Evolutionary conservation across 1,139 yeast species (phyloP), one percentile per base, ranked within the genome.

Genomic region (Blastobotrys ciferrii): DNA sequence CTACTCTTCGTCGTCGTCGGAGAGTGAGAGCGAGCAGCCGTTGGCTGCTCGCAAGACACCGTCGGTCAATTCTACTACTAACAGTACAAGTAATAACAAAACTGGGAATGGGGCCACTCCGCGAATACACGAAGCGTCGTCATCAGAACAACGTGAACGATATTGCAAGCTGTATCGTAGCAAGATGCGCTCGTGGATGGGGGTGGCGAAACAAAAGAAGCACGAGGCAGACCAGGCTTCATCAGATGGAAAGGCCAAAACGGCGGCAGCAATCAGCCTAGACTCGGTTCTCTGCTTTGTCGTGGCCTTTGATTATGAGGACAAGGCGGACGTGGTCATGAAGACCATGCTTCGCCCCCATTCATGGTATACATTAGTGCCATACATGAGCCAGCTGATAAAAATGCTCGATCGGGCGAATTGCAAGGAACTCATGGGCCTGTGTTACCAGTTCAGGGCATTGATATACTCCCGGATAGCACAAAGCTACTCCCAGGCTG

Each of bases 291-390:
- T 69, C 19, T 67, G 70, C 35, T 71, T 70, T 50, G 58, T 70
- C 28, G 63, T 70, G 2, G 74, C 67, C 3, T 71, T 71, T 51
- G 71, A 69, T 49, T 69, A 65, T 50, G 74, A 70, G 42, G 75
- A 71, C 46, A 57, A 68, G 15, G 67, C 63, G 25, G 66, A 60
- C 28, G 52, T 53, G 36, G 55, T 58, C 48, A 49, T 55, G 47
- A 53, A 53, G 40, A 54, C 51, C 18, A 56, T 51, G 4, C 61
- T 63, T 2, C 62, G 61, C 13, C 59, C 64, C 30, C 60, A 61
- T 23, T 62, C 70, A 9, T 71, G 75, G 75, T 41, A 52, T 6
- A 63, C 73, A 1, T 58, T 71, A 19, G 53, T 66, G 5, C 72
- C 71, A 9, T 70, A 58, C 48, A 56, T 68, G 15, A 59, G 60